Base-by-base conservation (phyloP, 1,284 basidiomycete genomes). In the Hemileccinum hortonii region DNA sequence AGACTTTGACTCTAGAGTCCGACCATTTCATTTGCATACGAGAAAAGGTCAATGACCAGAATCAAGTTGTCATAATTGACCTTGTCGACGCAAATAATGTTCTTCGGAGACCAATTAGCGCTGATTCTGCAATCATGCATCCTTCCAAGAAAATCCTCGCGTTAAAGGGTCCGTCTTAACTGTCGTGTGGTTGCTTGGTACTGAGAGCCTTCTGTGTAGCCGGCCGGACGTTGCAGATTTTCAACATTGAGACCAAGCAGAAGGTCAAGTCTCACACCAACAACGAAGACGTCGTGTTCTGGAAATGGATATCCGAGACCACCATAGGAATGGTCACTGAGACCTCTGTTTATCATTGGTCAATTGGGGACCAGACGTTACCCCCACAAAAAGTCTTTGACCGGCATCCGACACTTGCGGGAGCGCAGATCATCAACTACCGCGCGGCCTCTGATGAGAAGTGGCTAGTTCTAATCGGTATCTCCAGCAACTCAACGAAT, bases 341-440 rank as follows among this genome's bases (percentile, higher is more conserved):
- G 57, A 83, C 88, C 2, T 82, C 94, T 15, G 97, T 99, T 37
- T 94, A 84, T 74, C 96, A 99, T 73, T 99, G 96, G 96, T 81
- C 87, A 57, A 89, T 92, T 62, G 64, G 75, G 48, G 86, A 91
- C 76, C 73, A 79, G 61, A 87, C 84, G 19, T 82, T 90, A 19
- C 74, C 86, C 8, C 90, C 90, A 6, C 83, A 87, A 74, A 94
- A 98, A 80, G 81, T 98, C 49, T 99, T 99, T 67, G 97, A 99
- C 76, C 88, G 97, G 43, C 96, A 99, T 73, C 85, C 93, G 6
- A 90, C 91, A n/a, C 87, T 99, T 58, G 82, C 86, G 54, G 94
- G 93, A 54, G 87, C 92, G 54, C 97, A 99, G 74, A 99, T 99
- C 63, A 99, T 99, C 79, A 98, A 98, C 78, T 99, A 99, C 75